Percentiles rank a stretch among this genome's conserved stretches.
Evolutionary conservation across 768 basidiomycete genomes (phyloP).

Genomic region (Cystofilobasidium capitatum): DNA sequence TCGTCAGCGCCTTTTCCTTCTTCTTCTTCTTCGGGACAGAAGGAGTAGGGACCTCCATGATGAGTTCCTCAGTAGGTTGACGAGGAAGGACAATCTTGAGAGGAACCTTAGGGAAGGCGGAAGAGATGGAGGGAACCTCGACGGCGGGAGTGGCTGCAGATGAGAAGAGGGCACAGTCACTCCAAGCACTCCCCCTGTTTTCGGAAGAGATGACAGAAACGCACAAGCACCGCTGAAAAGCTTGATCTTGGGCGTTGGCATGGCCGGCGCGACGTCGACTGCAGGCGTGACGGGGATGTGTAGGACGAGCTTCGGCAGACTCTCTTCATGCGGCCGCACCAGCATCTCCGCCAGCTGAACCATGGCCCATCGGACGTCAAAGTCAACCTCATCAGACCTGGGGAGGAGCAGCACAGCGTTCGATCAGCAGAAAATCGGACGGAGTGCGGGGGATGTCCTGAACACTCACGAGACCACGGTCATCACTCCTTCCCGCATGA

Average conservation of each 20-base stretch:
- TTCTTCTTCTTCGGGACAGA: constrained; percentile 29
- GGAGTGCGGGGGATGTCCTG: not conserved
- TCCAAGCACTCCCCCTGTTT: not conserved
- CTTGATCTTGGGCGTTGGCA: constrained; percentile 49
- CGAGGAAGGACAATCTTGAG: constrained; percentile 30
- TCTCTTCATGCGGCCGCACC: constrained; percentile 71
- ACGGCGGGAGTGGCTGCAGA: constrained; percentile 21
- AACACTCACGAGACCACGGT: constrained; percentile 66
- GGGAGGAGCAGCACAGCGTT: not conserved
- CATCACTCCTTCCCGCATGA: constrained; percentile 67
- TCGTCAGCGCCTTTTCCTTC: constrained; percentile 49
- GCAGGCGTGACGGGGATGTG: constrained; percentile 55
- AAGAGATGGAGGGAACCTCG: constrained; percentile 29
- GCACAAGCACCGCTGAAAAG: constrained; percentile 38
- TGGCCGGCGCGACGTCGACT: constrained; percentile 48
- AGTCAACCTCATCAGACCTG: constrained; percentile 56
- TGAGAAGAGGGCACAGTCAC: not conserved
- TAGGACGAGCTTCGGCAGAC: constrained; percentile 73
- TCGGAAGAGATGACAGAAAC: not conserved
- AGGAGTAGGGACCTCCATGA: constrained; percentile 23
- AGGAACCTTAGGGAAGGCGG: constrained; percentile 13
- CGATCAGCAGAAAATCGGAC: not conserved
- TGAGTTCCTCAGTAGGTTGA: constrained; percentile 26
- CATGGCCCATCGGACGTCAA: constrained; percentile 82
- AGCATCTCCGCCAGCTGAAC: constrained; percentile 85